Evolutionary conservation across 2,329 filamentous ascomycete genomes (phyloP).

Genomic region (Cladosporium sphaerospermum): DNA sequence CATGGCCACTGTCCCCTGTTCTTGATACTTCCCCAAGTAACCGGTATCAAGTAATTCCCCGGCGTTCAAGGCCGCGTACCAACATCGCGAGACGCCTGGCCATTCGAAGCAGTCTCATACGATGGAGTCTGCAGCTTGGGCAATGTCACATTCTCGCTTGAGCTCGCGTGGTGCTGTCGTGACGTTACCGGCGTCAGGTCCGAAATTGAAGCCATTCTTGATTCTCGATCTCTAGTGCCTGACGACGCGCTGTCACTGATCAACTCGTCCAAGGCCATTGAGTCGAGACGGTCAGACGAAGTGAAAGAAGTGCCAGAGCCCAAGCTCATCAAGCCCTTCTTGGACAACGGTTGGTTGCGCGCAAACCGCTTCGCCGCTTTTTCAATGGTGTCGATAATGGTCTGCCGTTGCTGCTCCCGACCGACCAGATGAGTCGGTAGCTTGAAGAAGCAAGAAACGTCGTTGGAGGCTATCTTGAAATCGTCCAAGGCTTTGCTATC

Average conservation of each 20-base stretch:
- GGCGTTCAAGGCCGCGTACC: not conserved
- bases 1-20: too few species aligned
- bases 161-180: slow-evolving; percentile 4
- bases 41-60: not conserved
- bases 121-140: not conserved
- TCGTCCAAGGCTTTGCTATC: slow-evolving; percentile 64
- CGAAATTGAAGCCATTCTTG: slow-evolving; percentile 32
- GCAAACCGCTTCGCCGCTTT: slow-evolving; percentile 62
- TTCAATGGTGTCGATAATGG: slow-evolving; percentile 68
- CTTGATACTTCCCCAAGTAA: too few species aligned
- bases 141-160: not conserved
- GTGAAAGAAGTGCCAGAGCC: slow-evolving; percentile 40
- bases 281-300: slow-evolving; percentile 26
- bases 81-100: not conserved
- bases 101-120: not conserved
- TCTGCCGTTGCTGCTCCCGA: slow-evolving; percentile 63
- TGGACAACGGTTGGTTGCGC: slow-evolving; percentile 24
- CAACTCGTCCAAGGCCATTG: slow-evolving; percentile 35
- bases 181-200: slow-evolving; percentile 19
- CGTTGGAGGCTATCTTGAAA: slow-evolving; percentile 72
- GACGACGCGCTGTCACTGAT: slow-evolving; percentile 47
- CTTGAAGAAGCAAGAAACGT: slow-evolving; percentile 88
- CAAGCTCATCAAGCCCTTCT: slow-evolving; percentile 41
- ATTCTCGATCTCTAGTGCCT: slow-evolving; percentile 43
- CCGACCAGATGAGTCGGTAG: slow-evolving; percentile 78